Base-by-base conservation (phyloP, 306 rosid species). In the Dryas drummondii region DNA sequence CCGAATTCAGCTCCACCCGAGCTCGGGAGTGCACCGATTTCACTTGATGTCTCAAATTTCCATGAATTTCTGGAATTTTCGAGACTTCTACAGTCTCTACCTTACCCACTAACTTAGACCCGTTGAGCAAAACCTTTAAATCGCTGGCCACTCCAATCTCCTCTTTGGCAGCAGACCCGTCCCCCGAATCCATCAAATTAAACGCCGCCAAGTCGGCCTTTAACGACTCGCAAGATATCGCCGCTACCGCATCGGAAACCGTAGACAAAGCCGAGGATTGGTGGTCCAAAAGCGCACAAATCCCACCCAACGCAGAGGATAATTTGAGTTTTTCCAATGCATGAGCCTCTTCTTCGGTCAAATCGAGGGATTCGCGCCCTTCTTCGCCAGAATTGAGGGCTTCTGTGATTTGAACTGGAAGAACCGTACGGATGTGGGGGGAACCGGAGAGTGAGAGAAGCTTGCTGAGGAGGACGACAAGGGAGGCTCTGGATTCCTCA, bases 51-150 rank as follows among this genome's bases (percentile, higher is more conserved):
- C 97, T 88, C 70, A 88, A 32, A 60, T 80, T 61, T 14, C 87
- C 97, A n/a, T 94, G 93, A 78, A 82, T 68, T 59, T 84, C 82
- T 8, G 88, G 86, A 75, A 92, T 80, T 67, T 54, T 84, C 1
- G 79, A 77, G 14, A 87, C 82, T 0, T 86, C 81, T 13, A 52
- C 84, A 50, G 45, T 54, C 68, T 73, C 74, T 45, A 75, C 88
- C 82, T 87, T 90, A 6, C 98, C 98, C 9, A 90, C 91, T 77
- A 87, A 52, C 80, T 90, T 94, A 6, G 97, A 94, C 12, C 97
- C 98, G 55, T 86, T 94, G 8, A 94, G 84, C 81, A 94, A 50
- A 48, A 85, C 87, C 84, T 86, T 91, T 90, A 91, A 60, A 69
- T 88, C 97, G 47, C 82, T 82, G 17, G 93, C 88, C 11, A 91